Conservation (phyloP, 495 filamentous ascomycete genomes). For the Neurospora sp. region DNA sequence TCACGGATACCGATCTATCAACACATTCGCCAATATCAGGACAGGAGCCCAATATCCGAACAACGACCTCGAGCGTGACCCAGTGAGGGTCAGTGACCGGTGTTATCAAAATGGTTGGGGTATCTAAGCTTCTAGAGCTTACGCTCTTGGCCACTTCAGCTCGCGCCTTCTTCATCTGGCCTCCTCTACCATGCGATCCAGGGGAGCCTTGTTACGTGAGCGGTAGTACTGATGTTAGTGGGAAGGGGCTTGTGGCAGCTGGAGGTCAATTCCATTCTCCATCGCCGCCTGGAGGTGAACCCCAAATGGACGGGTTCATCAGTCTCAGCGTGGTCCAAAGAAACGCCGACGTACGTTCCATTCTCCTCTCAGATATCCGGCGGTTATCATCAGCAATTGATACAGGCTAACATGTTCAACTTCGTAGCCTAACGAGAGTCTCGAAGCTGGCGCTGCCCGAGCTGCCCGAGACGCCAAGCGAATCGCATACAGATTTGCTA, state of each 20-base stretch:
- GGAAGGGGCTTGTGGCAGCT: background rate
- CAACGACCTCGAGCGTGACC: background rate
- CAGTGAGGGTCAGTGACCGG: background rate
- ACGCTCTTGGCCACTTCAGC: slow-evolving; percentile 31
- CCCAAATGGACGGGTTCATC: background rate
- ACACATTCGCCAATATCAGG: background rate
- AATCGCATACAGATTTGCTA: slow-evolving; percentile 15
- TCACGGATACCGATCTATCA: background rate
- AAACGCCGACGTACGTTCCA: slow-evolving; percentile 10
- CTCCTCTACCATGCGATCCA: slow-evolving; percentile 13
- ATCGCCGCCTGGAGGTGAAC: background rate
- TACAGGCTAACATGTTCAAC: slow-evolving; percentile 3
- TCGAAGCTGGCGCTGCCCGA: slow-evolving; percentile 1
- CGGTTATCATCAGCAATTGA: background rate
- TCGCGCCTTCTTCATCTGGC: slow-evolving; percentile 28
- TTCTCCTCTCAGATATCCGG: background rate
- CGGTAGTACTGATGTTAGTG: background rate
- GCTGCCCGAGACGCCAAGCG: slow-evolving; percentile 8
- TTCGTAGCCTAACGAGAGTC: slow-evolving; percentile 6
- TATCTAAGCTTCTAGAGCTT: slow-evolving; percentile 26
- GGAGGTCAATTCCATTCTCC: slow-evolving; percentile 1
- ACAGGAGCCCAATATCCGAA: background rate
- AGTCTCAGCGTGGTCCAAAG: slow-evolving; percentile 10
- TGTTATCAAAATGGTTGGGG: slow-evolving; percentile 29
- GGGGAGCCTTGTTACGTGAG: slow-evolving; percentile 5